Evolutionary conservation across 208 protist species (phyloP).

Genomic region (Leishmania aethiopica): DNA sequence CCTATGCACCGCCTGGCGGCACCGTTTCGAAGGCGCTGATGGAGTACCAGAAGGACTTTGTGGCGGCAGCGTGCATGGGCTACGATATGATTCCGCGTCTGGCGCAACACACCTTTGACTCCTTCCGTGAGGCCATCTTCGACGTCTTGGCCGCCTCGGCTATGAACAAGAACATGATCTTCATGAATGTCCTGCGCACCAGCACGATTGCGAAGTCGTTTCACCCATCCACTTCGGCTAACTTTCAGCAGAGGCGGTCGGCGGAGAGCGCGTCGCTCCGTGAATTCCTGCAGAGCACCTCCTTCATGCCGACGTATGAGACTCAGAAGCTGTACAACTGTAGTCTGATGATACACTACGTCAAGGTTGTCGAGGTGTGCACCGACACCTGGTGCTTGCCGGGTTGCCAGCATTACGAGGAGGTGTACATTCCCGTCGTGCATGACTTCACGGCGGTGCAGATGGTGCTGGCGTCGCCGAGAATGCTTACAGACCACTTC

Average conservation of each 20-base stretch:
- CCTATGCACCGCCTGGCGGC: constrained; percentile 83
- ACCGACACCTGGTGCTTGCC: constrained; percentile 7
- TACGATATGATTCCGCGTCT: constrained; percentile 85
- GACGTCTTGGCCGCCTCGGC: constrained; percentile 59
- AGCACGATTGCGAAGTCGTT: constrained; percentile 27
- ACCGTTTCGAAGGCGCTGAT: constrained; percentile 69
- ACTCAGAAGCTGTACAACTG: constrained; percentile 62
- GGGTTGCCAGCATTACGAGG: constrained; percentile 40
- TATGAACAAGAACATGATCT: constrained; percentile 69
- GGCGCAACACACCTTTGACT: constrained; percentile 79
- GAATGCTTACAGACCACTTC: constrained; percentile 89
- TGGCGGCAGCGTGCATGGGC: constrained; percentile 66
- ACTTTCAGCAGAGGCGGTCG: constrained; percentile 3
- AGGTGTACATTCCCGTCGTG: constrained; percentile 69
- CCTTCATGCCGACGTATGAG: constrained; percentile 24
- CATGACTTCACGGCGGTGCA: constrained; percentile 64
- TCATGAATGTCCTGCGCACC: constrained; percentile 51
- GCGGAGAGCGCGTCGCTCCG: constrained; percentile 44
- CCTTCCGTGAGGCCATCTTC: constrained; percentile 75
- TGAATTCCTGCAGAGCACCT: constrained; percentile 30
- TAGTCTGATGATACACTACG: constrained; percentile 67
- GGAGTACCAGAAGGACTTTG: constrained; percentile 68
- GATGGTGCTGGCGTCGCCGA: constrained; percentile 62
- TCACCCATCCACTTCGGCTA: constrained; percentile 25
- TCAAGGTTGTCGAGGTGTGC: constrained; percentile 56